These are phyloP conservation scores for Arthrobotrys megalospora DNA, from an alignment of 2,329 filamentous ascomycete species.

Conservation along the genomic window DNA sequence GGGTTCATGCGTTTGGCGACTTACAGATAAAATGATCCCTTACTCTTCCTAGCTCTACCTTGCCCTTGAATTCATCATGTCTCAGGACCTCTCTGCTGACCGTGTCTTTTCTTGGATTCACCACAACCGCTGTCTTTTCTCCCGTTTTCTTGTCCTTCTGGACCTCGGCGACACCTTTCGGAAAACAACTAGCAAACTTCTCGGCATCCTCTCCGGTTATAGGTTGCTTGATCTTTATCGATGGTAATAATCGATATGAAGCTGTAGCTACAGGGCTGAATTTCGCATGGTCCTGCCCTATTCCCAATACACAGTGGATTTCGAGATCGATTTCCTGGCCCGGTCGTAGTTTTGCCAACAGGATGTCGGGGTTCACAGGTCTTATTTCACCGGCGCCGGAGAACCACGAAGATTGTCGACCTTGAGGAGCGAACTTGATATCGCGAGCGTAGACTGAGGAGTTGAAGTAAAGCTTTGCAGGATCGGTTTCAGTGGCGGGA, in stretches of 20 bases:
- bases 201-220: slow-evolving; percentile 88
- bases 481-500: slow-evolving; percentile 81
- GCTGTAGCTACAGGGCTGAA: slow-evolving; percentile 97
- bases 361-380: slow-evolving; percentile 89
- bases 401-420: slow-evolving; percentile 80
- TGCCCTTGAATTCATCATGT: slow-evolving; percentile 92
- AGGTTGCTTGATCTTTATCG: slow-evolving; percentile 85
- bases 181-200: slow-evolving; percentile 93
- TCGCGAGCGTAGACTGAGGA: slow-evolving; percentile 85
- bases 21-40: slow-evolving; percentile 93
- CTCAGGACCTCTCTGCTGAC: slow-evolving; percentile 93
- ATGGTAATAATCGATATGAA: slow-evolving; percentile 89
- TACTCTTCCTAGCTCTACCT: slow-evolving; percentile 91
- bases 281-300: slow-evolving; percentile 94
- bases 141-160: slow-evolving; percentile 81
- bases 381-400: slow-evolving; percentile 75
- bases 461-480: slow-evolving; percentile 85
- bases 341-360: slow-evolving; percentile 93
- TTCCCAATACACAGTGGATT: slow-evolving; percentile 95
- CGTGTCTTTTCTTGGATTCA: slow-evolving; percentile 91
- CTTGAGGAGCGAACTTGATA: slow-evolving; percentile 82
- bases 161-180: slow-evolving; percentile 85
- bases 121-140: slow-evolving; percentile 88
- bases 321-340: slow-evolving; percentile 88
- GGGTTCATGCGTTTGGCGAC: slow-evolving; percentile 5